These are phyloP conservation scores for Vigna reflexopilosa DNA, from an alignment of 306 rosid genomes.

Conservation along the genomic window DNA sequence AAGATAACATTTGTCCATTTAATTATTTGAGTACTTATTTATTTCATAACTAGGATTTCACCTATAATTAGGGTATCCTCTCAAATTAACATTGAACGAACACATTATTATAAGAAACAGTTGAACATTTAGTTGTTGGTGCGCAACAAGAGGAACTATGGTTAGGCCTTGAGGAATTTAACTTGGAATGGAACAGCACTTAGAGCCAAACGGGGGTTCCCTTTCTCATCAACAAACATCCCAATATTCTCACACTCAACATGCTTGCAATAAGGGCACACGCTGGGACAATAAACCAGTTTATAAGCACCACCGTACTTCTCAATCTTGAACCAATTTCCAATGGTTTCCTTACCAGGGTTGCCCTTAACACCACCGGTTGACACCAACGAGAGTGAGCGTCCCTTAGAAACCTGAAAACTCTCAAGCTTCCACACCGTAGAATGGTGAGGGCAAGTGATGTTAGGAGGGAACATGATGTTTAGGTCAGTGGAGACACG, in stretches of 20 bases:
- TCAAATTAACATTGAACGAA: too few relatives aligned
- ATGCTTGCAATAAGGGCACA: slow-evolving; percentile 49
- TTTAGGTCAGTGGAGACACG: slow-evolving; percentile 54
- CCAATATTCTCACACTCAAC: slow-evolving; percentile 35
- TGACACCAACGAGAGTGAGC: neutral
- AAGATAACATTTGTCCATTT: too few relatives aligned
- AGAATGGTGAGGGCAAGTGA: slow-evolving; percentile 40
- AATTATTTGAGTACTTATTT: too few relatives aligned
- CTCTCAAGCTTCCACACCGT: slow-evolving; percentile 55
- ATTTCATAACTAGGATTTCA: too few relatives aligned
- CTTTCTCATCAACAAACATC: slow-evolving; percentile 14
- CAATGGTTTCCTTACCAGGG: neutral
- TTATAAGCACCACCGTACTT: slow-evolving; percentile 46
- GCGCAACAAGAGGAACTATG: too few relatives aligned
- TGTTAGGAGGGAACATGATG: slow-evolving; percentile 43
- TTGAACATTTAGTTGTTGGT: too few relatives aligned
- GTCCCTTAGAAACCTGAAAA: slow-evolving; percentile 18
- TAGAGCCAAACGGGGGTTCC: slow-evolving; percentile 32
- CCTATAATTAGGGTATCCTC: too few relatives aligned
- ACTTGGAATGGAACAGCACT: slow-evolving; percentile 39
- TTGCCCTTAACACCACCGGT: neutral
- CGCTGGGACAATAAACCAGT: slow-evolving; percentile 59
- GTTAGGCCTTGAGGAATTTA: slow-evolving; percentile 4
- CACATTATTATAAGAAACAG: too few relatives aligned
- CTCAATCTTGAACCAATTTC: slow-evolving; percentile 63